Percentiles rank a stretch among this genome's conserved stretches.
These are phyloP conservation scores for Fagopyrum esculentum DNA, from an alignment of 148 eudicot genomes.

Conservation along the genomic window DNA sequence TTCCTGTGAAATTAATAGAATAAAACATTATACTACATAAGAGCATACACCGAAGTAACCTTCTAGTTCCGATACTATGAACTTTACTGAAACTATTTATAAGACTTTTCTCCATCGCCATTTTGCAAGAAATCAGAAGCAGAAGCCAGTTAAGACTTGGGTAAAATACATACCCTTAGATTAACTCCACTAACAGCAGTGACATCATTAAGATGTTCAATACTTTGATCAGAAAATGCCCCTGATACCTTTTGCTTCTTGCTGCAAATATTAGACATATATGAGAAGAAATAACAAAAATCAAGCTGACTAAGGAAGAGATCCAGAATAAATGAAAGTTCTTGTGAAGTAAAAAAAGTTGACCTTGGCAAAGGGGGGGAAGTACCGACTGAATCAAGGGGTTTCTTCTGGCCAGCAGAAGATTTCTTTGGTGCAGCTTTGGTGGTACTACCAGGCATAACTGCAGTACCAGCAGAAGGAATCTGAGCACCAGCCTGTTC, in stretches of 20 bases:
- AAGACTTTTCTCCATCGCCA: too few relatives aligned
- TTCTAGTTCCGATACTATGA: neutral
- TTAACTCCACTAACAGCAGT: constrained; percentile 96
- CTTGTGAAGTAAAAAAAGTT: constrained; percentile 8
- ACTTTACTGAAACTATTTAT: too few relatives aligned
- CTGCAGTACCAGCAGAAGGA: constrained; percentile 30
- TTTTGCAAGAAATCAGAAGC: neutral
- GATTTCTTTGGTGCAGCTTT: constrained; percentile 53
- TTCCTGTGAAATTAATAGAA: constrained; percentile 37
- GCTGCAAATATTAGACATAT: constrained; percentile 27
- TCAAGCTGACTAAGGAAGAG: neutral
- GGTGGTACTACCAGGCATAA: constrained; percentile 33
- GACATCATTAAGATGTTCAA: constrained; percentile 97
- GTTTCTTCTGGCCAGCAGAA: constrained; percentile 65
- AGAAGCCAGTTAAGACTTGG: neutral
- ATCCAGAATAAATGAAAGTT: neutral
- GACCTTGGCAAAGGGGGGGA: constrained; percentile 74
- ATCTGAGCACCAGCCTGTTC: constrained; percentile 37
- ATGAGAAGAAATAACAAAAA: constrained; percentile 1
- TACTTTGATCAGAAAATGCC: constrained; percentile 70
- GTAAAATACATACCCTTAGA: constrained; percentile 53
- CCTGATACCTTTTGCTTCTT: constrained; percentile 91
- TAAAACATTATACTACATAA: neutral
- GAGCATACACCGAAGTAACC: neutral
- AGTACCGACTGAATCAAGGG: constrained; percentile 59